These are phyloP conservation scores for Hymenoscyphus infarciens DNA, from an alignment of 2,329 filamentous ascomycete genomes.

Conservation along the genomic window DNA sequence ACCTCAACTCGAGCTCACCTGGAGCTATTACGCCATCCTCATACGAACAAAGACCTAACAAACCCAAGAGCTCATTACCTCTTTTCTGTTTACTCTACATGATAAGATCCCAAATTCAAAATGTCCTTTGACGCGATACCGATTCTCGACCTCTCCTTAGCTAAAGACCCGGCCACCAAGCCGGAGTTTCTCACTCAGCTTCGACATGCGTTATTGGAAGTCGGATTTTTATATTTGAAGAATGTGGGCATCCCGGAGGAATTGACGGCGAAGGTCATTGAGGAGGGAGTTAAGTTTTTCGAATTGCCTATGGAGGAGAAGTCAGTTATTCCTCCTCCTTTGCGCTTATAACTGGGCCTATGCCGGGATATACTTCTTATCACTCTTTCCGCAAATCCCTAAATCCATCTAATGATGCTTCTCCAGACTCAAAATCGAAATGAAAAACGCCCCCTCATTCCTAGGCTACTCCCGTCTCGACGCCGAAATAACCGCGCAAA, in stretches of 20 bases:
- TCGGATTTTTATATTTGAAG: conserved; percentile 84
- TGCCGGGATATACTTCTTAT: neutral
- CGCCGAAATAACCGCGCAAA: conserved; percentile 69
- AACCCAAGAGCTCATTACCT: neutral
- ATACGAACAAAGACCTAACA: neutral
- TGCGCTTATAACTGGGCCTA: neutral
- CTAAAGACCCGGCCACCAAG: conserved; percentile 62
- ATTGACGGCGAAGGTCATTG: conserved; percentile 62
- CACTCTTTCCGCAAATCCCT: neutral
- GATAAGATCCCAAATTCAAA: conserved; percentile 7
- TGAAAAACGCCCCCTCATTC: conserved; percentile 71
- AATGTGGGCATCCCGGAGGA: conserved; percentile 70
- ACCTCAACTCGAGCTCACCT: neutral
- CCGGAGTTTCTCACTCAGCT: conserved; percentile 67
- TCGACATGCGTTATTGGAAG: conserved; percentile 73
- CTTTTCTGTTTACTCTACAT: neutral
- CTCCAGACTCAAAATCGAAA: conserved; percentile 60
- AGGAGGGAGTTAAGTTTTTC: conserved; percentile 70
- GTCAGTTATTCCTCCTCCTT: conserved; percentile 38
- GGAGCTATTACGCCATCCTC: conserved; percentile 4
- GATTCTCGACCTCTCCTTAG: conserved; percentile 69
- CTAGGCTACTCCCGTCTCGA: conserved; percentile 65
- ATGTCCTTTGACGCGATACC: conserved; percentile 67
- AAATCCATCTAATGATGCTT: neutral
- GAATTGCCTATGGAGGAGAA: conserved; percentile 74